Conservation (phyloP, 176 grass and related monocot species). For the Calamus simplicifolius region DNA sequence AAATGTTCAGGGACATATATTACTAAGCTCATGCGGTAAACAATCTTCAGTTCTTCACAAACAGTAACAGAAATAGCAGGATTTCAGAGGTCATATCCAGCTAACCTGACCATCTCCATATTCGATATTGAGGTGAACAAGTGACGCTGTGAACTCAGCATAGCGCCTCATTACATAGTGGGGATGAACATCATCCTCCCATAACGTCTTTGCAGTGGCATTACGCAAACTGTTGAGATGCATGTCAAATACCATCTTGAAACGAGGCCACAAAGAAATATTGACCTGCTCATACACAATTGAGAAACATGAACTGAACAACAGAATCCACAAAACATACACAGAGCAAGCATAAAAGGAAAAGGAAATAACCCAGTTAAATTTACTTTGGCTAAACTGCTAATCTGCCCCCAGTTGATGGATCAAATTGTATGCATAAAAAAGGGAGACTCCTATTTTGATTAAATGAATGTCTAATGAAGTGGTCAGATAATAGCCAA, state of each 20-base stretch:
- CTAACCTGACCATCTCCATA: conserved; percentile 96
- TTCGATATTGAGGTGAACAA: conserved; percentile 92
- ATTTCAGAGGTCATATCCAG: conserved; percentile 5
- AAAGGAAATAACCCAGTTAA: too few relatives aligned
- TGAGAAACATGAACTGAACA: too few relatives aligned
- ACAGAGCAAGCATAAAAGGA: too few relatives aligned
- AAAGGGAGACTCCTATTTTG: too few relatives aligned
- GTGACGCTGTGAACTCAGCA: conserved; percentile 96
- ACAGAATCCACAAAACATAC: too few relatives aligned
- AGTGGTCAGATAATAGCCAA: too few relatives aligned
- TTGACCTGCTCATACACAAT: conserved; percentile 51
- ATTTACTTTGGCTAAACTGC: too few relatives aligned
- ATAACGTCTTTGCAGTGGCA: conserved; percentile 77
- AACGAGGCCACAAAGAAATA: conserved; percentile 83
- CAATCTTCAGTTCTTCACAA: not conserved
- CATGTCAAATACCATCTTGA: conserved; percentile 99
- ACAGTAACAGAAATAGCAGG: not conserved
- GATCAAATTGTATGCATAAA: too few relatives aligned
- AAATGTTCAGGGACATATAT: too few relatives aligned
- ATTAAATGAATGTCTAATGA: too few relatives aligned
- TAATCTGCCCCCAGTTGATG: too few relatives aligned
- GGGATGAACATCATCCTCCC: conserved; percentile 95
- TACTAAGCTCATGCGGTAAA: not conserved
- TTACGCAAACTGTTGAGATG: conserved; percentile 87
- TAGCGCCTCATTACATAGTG: conserved; percentile 91